These are phyloP conservation scores for Pseudogymnoascus sp. DNA, from an alignment of 2,329 filamentous ascomycete genomes.

Conservation along the genomic window DNA sequence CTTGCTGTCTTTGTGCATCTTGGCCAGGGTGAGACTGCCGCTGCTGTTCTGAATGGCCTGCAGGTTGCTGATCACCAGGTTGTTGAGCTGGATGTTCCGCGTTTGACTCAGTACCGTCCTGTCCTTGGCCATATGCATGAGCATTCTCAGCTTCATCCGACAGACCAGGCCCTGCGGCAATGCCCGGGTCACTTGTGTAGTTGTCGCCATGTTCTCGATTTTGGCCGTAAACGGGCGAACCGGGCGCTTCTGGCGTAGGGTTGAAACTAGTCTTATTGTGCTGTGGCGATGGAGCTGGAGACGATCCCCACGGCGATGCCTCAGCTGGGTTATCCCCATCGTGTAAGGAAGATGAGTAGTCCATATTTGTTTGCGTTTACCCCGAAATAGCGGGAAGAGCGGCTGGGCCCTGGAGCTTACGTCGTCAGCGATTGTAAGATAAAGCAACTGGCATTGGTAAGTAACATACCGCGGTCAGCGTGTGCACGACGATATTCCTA, in stretches of 20 bases:
- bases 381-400: neutral
- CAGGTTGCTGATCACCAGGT: slow-evolving; percentile 18
- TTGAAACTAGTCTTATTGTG: slow-evolving; percentile 22
- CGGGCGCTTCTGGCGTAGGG: slow-evolving; percentile 20
- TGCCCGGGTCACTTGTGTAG: slow-evolving; percentile 19
- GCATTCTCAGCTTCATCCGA: slow-evolving; percentile 21
- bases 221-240: slow-evolving; percentile 23
- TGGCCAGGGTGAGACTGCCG: slow-evolving; percentile 26
- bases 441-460: neutral
- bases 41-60: slow-evolving; percentile 21
- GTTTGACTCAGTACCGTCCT: slow-evolving; percentile 24
- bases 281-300: slow-evolving; percentile 25
- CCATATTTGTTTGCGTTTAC: slow-evolving; percentile 39
- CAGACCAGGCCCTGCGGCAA: slow-evolving; percentile 14
- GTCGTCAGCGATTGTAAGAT: slow-evolving; percentile 1
- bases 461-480: neutral
- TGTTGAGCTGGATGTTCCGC: slow-evolving; percentile 26
- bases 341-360: slow-evolving; percentile 51
- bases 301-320: slow-evolving; percentile 50
- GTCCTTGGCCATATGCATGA: slow-evolving; percentile 17
- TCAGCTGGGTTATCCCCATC: slow-evolving; percentile 50
- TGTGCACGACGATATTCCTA: neutral
- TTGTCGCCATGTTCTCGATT: slow-evolving; percentile 16
- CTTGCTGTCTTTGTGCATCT: slow-evolving; percentile 28
- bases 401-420: slow-evolving; percentile 5